These are phyloP conservation scores for Cicer bijugum DNA, from an alignment of 306 rosid species.

Conservation along the genomic window DNA sequence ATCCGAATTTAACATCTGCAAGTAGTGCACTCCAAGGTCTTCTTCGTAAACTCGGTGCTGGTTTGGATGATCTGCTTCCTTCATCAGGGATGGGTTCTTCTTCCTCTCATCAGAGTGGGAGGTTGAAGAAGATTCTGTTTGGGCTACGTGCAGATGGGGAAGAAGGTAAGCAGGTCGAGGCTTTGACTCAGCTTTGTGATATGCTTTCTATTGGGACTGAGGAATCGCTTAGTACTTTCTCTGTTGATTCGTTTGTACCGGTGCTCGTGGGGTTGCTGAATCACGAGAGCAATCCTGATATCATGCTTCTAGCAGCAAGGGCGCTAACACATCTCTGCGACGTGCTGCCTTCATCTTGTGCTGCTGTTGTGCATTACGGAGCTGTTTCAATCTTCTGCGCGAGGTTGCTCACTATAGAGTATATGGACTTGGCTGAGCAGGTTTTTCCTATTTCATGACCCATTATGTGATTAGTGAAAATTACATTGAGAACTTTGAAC, in stretches of 20 bases:
- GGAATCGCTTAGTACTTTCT: conserved; percentile 88
- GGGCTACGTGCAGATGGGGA: conserved; percentile 94
- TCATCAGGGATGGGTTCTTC: conserved; percentile 79
- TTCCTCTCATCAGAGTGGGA: conserved; percentile 86
- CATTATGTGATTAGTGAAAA: conserved; percentile 26
- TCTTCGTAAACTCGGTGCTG: conserved; percentile 91
- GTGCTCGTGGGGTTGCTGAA: conserved; percentile 94
- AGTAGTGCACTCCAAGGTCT: conserved; percentile 99
- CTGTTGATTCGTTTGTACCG: conserved; percentile 94
- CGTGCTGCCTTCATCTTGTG: conserved; percentile 95
- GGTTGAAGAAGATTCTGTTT: conserved; percentile 83
- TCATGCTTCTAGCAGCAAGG: conserved; percentile 99
- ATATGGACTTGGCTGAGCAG: conserved; percentile 99
- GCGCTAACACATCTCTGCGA: conserved; percentile 95
- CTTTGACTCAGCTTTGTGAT: conserved; percentile 92
- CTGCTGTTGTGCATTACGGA: conserved; percentile 96
- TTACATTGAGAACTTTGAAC: neutral
- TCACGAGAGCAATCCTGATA: conserved; percentile 95
- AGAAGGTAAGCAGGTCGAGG: conserved; percentile 95
- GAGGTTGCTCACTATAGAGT: conserved; percentile 90
- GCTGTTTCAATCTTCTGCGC: conserved; percentile 97
- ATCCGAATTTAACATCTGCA: conserved; percentile 85
- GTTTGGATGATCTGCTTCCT: conserved; percentile 91
- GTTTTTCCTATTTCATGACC: conserved; percentile 50
- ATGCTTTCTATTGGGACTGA: conserved; percentile 98